Evolutionary conservation across 116 monocot genomes (phyloP).

Genomic region (Zostera marina): DNA sequence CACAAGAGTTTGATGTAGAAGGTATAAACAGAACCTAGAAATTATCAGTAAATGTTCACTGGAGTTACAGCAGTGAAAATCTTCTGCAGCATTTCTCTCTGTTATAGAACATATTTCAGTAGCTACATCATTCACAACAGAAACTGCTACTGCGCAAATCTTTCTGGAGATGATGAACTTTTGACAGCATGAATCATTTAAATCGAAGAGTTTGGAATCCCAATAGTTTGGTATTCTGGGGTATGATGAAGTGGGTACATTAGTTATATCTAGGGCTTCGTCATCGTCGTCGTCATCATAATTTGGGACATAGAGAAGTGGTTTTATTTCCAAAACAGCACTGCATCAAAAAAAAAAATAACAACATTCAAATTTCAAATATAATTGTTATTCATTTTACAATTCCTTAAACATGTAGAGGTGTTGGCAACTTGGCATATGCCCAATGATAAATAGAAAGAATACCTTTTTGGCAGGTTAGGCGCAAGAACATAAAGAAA

Average conservation of each 20-base stretch:
- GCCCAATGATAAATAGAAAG: background rate
- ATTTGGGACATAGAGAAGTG: conserved; percentile 43
- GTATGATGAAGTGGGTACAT: background rate
- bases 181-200: conserved; percentile 36
- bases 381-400: too few relatives aligned
- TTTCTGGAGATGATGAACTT: conserved; percentile 32
- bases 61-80: conserved; percentile 4
- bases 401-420: background rate
- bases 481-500: conserved; percentile 62
- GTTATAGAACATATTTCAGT: conserved; percentile 20
- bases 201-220: conserved; percentile 16
- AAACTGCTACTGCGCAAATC: conserved; percentile 42
- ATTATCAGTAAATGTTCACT: conserved; percentile 23
- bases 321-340: conserved; percentile 78
- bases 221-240: conserved; percentile 2
- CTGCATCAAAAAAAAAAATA: conserved; percentile 20
- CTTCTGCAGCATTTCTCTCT: conserved; percentile 6
- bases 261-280: conserved; percentile 8
- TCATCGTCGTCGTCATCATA: too few relatives aligned
- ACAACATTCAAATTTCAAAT: background rate
- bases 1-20: conserved; percentile 36
- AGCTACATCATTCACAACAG: conserved; percentile 33
- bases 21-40: conserved; percentile 30
- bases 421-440: background rate
- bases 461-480: conserved; percentile 78